Percentiles rank a stretch among this genome's conserved stretches.
Conservation (phyloP, 768 basidiomycete genomes). For the Gyrodon lividus region DNA sequence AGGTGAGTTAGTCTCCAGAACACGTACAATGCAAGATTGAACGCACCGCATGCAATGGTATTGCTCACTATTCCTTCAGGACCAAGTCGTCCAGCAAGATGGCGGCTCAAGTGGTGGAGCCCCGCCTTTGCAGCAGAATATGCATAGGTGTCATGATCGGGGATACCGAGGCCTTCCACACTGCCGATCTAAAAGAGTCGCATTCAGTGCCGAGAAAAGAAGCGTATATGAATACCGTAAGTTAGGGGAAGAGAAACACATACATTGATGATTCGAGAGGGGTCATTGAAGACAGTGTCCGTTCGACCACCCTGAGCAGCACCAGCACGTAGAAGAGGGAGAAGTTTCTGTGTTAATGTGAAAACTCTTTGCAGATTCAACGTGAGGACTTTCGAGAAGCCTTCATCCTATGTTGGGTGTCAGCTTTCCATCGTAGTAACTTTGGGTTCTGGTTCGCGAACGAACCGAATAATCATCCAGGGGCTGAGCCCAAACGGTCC, state of each 20-base stretch:
- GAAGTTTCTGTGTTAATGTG: conserved; percentile 57
- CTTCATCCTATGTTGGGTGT: conserved; percentile 41
- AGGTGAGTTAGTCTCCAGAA: not conserved
- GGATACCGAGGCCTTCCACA: conserved; percentile 55
- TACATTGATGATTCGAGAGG: conserved; percentile 62
- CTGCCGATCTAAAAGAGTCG: conserved; percentile 49
- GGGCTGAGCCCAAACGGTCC: conserved; percentile 52
- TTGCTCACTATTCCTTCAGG: conserved; percentile 59
- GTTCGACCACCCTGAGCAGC: conserved; percentile 39
- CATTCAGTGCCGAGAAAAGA: not conserved
- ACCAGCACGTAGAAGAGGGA: conserved; percentile 54
- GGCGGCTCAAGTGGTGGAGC: conserved; percentile 56
- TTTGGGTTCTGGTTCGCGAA: conserved; percentile 5
- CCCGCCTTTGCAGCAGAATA: conserved; percentile 67
- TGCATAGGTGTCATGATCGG: conserved; percentile 60
- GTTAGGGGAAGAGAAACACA: conserved; percentile 10
- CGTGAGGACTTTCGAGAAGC: conserved; percentile 59
- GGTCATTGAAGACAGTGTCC: conserved; percentile 40
- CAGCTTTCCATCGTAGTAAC: conserved; percentile 2
- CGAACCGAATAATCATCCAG: conserved; percentile 47
- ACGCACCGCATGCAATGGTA: conserved; percentile 58
- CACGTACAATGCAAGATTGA: not conserved
- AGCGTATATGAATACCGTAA: not conserved
- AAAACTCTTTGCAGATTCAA: conserved; percentile 65
- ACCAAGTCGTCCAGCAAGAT: conserved; percentile 57